A percentile compares a stretch with the other conserved stretches of the same genome.
Conservation (phyloP, 2,329 filamentous ascomycete genomes). For the Chrysoporthe austroafricana region DNA sequence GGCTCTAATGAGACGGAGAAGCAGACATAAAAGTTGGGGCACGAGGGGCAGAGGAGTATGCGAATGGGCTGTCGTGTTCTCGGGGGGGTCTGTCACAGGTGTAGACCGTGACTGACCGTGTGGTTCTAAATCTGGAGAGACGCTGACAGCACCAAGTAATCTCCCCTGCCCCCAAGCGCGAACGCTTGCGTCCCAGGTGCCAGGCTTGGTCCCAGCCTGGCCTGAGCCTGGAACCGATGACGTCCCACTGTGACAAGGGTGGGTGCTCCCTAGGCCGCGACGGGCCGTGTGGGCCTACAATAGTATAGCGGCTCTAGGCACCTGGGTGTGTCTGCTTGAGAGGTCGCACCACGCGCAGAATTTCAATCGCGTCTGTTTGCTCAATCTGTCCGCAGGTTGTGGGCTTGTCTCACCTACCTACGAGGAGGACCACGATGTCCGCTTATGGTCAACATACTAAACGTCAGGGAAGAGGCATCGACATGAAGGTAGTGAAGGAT, state of each 20-base stretch:
- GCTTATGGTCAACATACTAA: not conserved
- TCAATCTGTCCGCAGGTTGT: not conserved
- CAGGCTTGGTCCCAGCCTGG: slow-evolving; percentile 17
- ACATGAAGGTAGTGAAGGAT: not conserved
- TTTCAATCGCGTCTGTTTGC: not conserved
- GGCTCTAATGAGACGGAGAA: slow-evolving; percentile 20
- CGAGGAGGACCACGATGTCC: not conserved
- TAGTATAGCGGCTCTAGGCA: too few relatives aligned
- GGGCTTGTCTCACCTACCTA: too few relatives aligned
- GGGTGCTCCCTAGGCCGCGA: not conserved
- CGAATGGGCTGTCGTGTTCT: not conserved
- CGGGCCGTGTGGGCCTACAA: not conserved
- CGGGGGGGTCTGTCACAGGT: not conserved
- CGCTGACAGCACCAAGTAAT: not conserved
- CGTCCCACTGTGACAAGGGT: slow-evolving; percentile 12
- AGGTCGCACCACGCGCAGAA: not conserved
- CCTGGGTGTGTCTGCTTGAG: not conserved
- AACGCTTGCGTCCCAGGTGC: slow-evolving; percentile 5
- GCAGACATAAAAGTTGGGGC: slow-evolving; percentile 10
- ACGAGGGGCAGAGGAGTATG: not conserved
- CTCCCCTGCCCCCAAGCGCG: not conserved
- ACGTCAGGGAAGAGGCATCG: not conserved
- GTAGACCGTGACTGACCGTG: not conserved
- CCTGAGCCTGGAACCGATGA: slow-evolving; percentile 16
- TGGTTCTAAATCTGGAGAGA: not conserved